Evolutionary conservation across 306 rosid species (phyloP), one percentile per base, ranked within the genome.

Genomic region (Citrullus amarus): DNA sequence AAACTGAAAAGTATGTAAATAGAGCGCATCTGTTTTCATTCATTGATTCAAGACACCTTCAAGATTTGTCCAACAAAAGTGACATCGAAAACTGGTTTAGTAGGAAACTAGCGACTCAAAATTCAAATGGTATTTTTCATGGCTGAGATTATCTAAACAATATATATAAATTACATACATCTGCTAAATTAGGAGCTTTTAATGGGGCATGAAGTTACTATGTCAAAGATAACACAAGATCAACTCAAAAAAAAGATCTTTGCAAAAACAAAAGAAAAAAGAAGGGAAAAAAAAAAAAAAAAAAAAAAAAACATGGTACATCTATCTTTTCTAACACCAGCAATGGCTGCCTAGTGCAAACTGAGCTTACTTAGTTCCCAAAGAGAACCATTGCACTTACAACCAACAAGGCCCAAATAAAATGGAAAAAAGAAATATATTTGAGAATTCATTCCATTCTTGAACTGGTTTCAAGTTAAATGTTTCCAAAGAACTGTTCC

Each of bases 401-500:
- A 72, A 28, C 58, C 58, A 71, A 71, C 76, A 48, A 25, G 22
- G 77, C 39, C 41, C 43, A 28, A 53, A 73, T 73, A 28, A 73
- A 73, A 51, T 73, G 28, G 48, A 5, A 53, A 73, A 72, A 53
- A 53, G 0, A 5, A 0, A 48, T 48, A 48, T 48, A 70, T 77
- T 41, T 32, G 39, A 32, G 41, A 58, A 44, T 87, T 82, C 79
- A 39, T 77, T 61, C 72, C 72, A 59, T 44, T 82, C 54, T 78
- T 83, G 77, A 18, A 58, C 83, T 62, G 73, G 82, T 15, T 71
- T 48, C 70, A 59, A 80, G 81, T 96, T 85, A 96, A 79, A 78
- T 79, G 78, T 87, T 85, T 83, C 99, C 98, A 79, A 96, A 96
- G 91, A 90, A 96, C 84, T 81, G 93, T 85, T 91, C 99, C 90